Evolutionary conservation across 1,284 basidiomycete genomes (phyloP), one percentile per base, ranked within the genome.

Genomic region (Paramarasmius palmivorus): DNA sequence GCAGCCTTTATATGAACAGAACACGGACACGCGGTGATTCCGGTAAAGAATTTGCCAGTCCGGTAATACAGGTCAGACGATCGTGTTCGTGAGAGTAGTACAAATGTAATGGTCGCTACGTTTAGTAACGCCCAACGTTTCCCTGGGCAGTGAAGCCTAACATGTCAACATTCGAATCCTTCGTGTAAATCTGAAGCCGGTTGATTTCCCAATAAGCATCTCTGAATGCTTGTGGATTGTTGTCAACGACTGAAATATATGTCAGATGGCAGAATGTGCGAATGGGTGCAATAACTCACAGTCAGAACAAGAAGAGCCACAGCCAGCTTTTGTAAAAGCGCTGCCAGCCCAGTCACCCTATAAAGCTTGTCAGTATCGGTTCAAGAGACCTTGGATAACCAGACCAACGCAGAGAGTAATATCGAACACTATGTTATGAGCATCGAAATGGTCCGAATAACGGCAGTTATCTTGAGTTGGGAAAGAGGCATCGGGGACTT

Each of bases 161-260:
- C 15, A 15, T 50, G 23, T 26, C 41, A 46, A 37, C 15, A 29
- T 55, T 23, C 49, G 14, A 26, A 45, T 38, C 50, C 46, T 67
- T 65, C 20, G 72, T 77, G 67, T 86, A 88, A 8, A 85, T 71
- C 22, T 76, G 73, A 32, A 88, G 64, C 2, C 78, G 73, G 61
- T 82, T 81, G 64, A 88, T 72, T 51, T 81, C 79, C 83, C 84
- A 88, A 65, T 82, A 87, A 3, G 85, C 81, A 12, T 85, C 73
- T 15, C 52, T 46, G 64, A 87, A 87, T 12, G 71, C 74, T 8
- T 63, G 54, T 0, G 86, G 84, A 58, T 83, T 75, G 55, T 79
- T 75, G 59, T 78, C 63, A 32, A 85, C 84, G 61, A 73, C 81
- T 84, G 56, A 4, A 26, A 29, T 41, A 48, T 10, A 45, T 42